Percentiles rank a stretch among this genome's conserved stretches.
These are phyloP conservation scores for Tubosaeta sp. DNA, from an alignment of 768 basidiomycete species.

Conservation along the genomic window DNA sequence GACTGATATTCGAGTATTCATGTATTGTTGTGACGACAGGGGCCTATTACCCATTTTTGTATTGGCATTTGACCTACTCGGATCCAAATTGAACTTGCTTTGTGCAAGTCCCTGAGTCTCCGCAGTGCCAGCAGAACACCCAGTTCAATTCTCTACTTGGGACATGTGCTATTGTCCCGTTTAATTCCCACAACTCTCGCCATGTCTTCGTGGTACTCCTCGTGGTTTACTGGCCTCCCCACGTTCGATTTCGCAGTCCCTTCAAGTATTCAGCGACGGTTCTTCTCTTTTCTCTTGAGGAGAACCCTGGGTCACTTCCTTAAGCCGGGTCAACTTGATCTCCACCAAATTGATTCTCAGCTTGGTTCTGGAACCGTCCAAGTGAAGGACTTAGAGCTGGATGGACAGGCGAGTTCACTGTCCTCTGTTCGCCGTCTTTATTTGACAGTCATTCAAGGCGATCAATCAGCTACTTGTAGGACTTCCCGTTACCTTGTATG, in stretches of 20 bases:
- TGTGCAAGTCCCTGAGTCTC: neutral
- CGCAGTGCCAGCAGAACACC: conserved; percentile 2
- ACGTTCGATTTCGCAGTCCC: conserved; percentile 64
- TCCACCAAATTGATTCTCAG: conserved; percentile 84
- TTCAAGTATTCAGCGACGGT: conserved; percentile 75
- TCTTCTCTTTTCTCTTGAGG: conserved; percentile 86
- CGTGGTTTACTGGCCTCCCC: conserved; percentile 52
- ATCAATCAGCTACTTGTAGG: conserved; percentile 66
- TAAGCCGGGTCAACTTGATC: conserved; percentile 85
- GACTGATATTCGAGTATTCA: conserved; percentile 54
- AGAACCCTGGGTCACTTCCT: conserved; percentile 80
- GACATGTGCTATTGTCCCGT: conserved; percentile 14
- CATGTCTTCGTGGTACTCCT: conserved; percentile 57
- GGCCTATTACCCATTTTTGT: conserved; percentile 20
- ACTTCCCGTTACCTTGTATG: conserved; percentile 62
- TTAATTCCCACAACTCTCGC: conserved; percentile 9
- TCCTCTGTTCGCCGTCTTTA: conserved; percentile 3
- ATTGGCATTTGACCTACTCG: neutral
- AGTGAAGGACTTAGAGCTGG: conserved; percentile 77
- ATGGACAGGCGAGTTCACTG: conserved; percentile 57
- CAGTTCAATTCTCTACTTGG: neutral
- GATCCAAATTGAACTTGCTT: neutral
- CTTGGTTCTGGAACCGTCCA: conserved; percentile 89
- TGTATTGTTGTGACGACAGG: conserved; percentile 9
- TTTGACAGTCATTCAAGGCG: conserved; percentile 46